Evolutionary conservation across 1,139 yeast genomes (phyloP), one percentile per base, ranked within the genome.

Genomic region (Cylindricascospora bacillispora): DNA sequence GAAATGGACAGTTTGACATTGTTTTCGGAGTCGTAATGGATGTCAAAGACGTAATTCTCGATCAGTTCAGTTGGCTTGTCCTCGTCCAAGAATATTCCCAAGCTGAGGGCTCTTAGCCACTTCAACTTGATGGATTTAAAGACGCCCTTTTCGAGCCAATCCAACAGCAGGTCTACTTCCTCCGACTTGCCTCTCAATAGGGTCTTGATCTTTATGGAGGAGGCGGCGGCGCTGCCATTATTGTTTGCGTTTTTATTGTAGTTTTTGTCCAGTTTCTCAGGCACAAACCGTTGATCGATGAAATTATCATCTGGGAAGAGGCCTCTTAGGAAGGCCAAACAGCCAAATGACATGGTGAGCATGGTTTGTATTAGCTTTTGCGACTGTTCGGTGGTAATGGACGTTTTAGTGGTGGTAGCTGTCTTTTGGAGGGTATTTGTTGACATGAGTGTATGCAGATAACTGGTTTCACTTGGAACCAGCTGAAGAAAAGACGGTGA

Each of bases 131-230:
- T 49, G 1, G 71, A 62, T 25, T 63, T 65, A 28, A 54, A 49
- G 4, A 67, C 60, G 5, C 75, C 72, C 18, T 51, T 49, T 27
- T 70, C 73, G 17, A 73, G 44, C 73, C 76, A 70, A 32, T 62
- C 58, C 15, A 69, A 46, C 24, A 71, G 54, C 10, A 41, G 34
- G 43, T 69, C 73, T 4, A 61, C 69, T 31, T 62, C 65, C 7
- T 43, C 44, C 1, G 66, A 58, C 22, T 50, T 54, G 0, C 73
- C 73, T 27, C 56, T 55, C 3, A 55, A 52, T 24, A 71, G 45
- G 6, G 62, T 61, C 43, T 70, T 70, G 7, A 67, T 61, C 35
- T 56, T 60, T 13, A 66, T 56, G 4, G 60, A 54, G n/a, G n/a
- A n/a, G n/a, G n/a, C n/a, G n/a, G n/a, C n/a, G n/a, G n/a, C n/a